Evolutionary conservation across 2,329 filamentous ascomycete genomes (phyloP).

Genomic region (Aspergillus fumigatiaffinis): DNA sequence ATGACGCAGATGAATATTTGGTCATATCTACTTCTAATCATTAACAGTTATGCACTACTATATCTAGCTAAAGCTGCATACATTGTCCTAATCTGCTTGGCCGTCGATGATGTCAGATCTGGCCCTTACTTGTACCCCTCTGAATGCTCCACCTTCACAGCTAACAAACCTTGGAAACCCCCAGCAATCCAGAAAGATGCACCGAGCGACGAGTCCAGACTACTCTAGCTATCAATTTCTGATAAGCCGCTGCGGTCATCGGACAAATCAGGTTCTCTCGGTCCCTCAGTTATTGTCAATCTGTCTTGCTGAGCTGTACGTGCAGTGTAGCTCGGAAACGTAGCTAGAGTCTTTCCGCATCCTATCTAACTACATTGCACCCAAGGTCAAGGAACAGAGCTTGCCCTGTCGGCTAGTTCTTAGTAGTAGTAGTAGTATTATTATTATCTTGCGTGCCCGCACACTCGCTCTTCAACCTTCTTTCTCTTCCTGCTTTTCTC

Average conservation of each 20-base stretch:
- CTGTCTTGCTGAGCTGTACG: neutral
- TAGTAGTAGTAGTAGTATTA: neutral
- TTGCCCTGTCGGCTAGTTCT: neutral
- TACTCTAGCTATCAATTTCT: neutral
- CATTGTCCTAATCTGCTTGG: neutral
- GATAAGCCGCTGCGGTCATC: neutral
- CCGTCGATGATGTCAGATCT: neutral
- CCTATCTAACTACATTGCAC: neutral
- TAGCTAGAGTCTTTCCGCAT: neutral
- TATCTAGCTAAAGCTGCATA: neutral
- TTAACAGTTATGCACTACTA: neutral
- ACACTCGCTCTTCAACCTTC: neutral
- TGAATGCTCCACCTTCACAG: neutral
- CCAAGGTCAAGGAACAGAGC: neutral
- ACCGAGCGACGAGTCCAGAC: neutral
- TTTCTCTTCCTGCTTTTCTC: neutral
- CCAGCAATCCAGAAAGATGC: neutral
- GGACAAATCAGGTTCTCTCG: neutral
- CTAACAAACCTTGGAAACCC: neutral
- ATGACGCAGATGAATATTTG: neutral
- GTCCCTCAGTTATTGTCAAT: neutral
- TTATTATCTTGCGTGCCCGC: neutral
- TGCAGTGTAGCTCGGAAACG: too few species aligned
- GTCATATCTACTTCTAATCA: neutral
- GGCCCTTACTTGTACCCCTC: too few species aligned